These are phyloP conservation scores for Hypoxylon cercidicola DNA, from an alignment of 495 filamentous ascomycete species.

Conservation along the genomic window DNA sequence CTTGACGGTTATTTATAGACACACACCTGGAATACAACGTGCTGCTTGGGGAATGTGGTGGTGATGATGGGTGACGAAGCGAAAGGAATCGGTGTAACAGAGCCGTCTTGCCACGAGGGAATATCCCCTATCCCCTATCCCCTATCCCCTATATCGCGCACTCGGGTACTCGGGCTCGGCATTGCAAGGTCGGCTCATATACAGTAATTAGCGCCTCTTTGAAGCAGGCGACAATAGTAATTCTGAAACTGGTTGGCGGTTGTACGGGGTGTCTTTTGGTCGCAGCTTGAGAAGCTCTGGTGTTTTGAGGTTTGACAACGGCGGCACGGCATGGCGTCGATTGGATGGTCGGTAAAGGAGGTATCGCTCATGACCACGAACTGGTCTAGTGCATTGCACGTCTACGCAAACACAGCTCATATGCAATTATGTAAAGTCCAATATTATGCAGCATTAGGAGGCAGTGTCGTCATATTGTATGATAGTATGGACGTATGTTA, in stretches of 20 bases:
- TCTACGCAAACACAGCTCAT: neutral
- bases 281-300: slow-evolving; percentile 24
- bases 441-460: slow-evolving; percentile 3
- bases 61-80: neutral
- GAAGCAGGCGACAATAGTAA: slow-evolving; percentile 25
- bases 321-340: slow-evolving; percentile 22
- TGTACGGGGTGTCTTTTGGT: slow-evolving; percentile 10
- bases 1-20: no score
- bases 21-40: no score
- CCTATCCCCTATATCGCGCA: neutral
- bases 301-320: slow-evolving; percentile 25
- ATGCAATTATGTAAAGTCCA: neutral
- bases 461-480: neutral
- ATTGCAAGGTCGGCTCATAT: slow-evolving; percentile 1
- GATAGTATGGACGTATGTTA: neutral
- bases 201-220: slow-evolving; percentile 9
- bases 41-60: neutral
- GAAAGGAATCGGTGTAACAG: slow-evolving; percentile 8
- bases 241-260: slow-evolving; percentile 31
- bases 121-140: neutral
- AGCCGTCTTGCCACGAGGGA: slow-evolving; percentile 19
- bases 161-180: neutral
- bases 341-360: slow-evolving; percentile 4
- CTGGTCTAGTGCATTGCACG: neutral
- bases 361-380: neutral